Conservation (phyloP, 768 basidiomycete genomes). For the Tulasnella sp. region DNA sequence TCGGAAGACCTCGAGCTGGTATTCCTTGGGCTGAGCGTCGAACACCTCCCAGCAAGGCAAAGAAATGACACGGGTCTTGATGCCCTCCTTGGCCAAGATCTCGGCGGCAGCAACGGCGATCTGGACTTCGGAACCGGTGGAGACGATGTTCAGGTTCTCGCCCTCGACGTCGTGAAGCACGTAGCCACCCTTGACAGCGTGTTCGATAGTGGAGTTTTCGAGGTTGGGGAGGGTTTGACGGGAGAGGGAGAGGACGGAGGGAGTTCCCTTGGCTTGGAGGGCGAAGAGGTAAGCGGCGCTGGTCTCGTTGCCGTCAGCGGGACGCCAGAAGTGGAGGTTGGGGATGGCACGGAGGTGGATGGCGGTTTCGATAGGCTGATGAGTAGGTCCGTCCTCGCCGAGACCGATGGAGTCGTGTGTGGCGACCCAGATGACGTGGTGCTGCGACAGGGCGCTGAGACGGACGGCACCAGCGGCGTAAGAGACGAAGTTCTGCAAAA, state of each 20-base stretch:
- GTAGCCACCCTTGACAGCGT: conserved; percentile 80
- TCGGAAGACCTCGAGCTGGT: conserved; percentile 78
- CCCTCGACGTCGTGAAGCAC: conserved; percentile 74
- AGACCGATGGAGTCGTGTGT: conserved; percentile 94
- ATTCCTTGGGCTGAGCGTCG: conserved; percentile 73
- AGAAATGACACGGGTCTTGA: conserved; percentile 79
- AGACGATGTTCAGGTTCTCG: conserved; percentile 86
- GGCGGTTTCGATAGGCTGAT: conserved; percentile 90
- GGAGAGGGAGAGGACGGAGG: conserved; percentile 78
- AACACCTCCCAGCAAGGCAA: conserved; percentile 89
- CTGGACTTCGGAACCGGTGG: conserved; percentile 81
- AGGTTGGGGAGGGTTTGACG: conserved; percentile 93
- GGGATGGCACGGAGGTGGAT: conserved; percentile 84
- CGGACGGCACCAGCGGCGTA: conserved; percentile 92
- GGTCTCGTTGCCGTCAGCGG: conserved; percentile 96
- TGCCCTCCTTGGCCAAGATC: conserved; percentile 69
- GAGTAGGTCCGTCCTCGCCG: conserved; percentile 93
- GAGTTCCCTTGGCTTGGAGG: conserved; percentile 67
- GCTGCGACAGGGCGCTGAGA: conserved; percentile 80
- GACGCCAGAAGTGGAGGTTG: conserved; percentile 89
- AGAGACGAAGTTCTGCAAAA: conserved; percentile 80
- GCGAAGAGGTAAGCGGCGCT: conserved; percentile 85
- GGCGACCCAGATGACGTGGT: conserved; percentile 92
- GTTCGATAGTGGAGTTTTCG: conserved; percentile 80
- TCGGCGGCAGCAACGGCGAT: conserved; percentile 85